Evolutionary conservation across 2,329 filamentous ascomycete species (phyloP).

Genomic region (Colletotrichum godetiae): DNA sequence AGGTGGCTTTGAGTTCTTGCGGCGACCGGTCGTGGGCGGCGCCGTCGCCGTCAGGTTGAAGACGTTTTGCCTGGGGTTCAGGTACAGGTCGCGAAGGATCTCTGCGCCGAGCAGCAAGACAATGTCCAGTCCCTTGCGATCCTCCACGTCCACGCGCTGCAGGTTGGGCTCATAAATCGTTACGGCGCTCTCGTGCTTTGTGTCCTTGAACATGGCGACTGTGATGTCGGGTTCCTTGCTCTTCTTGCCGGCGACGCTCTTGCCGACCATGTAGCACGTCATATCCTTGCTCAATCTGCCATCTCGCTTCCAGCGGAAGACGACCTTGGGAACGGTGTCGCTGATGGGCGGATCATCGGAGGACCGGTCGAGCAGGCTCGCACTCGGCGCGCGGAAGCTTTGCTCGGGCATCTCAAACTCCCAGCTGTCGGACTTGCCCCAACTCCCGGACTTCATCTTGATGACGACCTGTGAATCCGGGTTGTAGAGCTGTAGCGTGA

Average conservation of each 20-base stretch:
- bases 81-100: constrained; percentile 73
- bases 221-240: constrained; percentile 95
- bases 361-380: constrained; percentile 81
- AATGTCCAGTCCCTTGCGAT: constrained; percentile 92
- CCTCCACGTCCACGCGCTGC: constrained; percentile 89
- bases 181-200: constrained; percentile 72
- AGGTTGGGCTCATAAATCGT: constrained; percentile 96
- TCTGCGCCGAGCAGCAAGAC: constrained; percentile 75
- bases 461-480: constrained; percentile 86
- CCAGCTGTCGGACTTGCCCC: constrained; percentile 85
- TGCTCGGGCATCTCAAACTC: constrained; percentile 92
- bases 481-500: constrained; percentile 92
- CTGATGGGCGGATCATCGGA: constrained; percentile 53
- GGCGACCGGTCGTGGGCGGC: constrained; percentile 41
- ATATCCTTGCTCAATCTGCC: constrained; percentile 87
- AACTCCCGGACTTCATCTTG: constrained; percentile 77
- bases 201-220: constrained; percentile 84
- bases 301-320: constrained; percentile 91
- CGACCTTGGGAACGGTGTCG: constrained; percentile 76
- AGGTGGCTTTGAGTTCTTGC: constrained; percentile 58
- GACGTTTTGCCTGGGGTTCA: constrained; percentile 74
- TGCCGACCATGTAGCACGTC: constrained; percentile 88
- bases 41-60: constrained; percentile 77
- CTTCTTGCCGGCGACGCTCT: constrained; percentile 78
- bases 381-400: constrained; percentile 84